A percentile compares a stretch with the other conserved stretches of the same genome.
phyloP scores from a whole-genome alignment of 1,284 basidiomycete species.

The Ceratobasidium sp. region DNA sequence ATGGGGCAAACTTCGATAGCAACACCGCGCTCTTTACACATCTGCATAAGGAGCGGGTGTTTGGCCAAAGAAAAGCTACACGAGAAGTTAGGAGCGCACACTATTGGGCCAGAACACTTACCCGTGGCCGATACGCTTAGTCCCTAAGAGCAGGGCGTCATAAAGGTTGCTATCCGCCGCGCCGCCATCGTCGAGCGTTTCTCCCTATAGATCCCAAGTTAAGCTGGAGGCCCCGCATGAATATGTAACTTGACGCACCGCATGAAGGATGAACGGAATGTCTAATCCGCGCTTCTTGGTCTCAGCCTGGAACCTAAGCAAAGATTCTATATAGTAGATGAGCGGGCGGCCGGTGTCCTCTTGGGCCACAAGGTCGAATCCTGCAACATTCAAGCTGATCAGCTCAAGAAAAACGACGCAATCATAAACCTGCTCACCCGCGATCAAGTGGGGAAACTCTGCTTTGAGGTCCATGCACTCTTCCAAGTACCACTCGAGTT shows the following conservation, averaged over 20 bases:
- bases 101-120: neutral
- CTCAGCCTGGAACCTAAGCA: conserved; percentile 66
- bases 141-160: conserved; percentile 29
- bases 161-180: conserved; percentile 26
- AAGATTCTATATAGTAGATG: conserved; percentile 66
- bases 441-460: conserved; percentile 74
- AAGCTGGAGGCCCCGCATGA: conserved; percentile 67
- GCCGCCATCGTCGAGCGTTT: conserved; percentile 30
- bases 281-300: conserved; percentile 65
- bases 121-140: conserved; percentile 35
- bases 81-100: neutral
- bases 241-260: conserved; percentile 46
- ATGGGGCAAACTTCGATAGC: conserved; percentile 49
- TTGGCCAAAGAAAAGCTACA: neutral
- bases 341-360: conserved; percentile 71
- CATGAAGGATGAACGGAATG: conserved; percentile 81
- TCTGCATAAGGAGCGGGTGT: neutral
- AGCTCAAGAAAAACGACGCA: neutral
- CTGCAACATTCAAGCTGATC: conserved; percentile 51
- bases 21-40: conserved; percentile 47
- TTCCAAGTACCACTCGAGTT: conserved; percentile 69
- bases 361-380: conserved; percentile 83
- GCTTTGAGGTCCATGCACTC: conserved; percentile 77
- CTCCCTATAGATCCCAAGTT: conserved; percentile 52
- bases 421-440: conserved; percentile 55